Evolutionary conservation across 148 eudicot species (phyloP).

Genomic region (Vaccinium vitisidaea): DNA sequence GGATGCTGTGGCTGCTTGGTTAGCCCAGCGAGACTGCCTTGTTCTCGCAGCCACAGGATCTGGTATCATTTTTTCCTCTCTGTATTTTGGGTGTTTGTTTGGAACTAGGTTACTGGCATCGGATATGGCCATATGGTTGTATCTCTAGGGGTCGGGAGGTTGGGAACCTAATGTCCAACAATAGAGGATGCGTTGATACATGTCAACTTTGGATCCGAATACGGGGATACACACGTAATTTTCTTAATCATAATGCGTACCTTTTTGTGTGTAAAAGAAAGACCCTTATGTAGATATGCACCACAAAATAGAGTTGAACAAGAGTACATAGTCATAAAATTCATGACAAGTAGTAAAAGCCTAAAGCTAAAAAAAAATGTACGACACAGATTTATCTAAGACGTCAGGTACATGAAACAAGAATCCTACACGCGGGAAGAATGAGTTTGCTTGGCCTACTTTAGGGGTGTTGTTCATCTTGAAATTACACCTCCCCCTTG

Average conservation of each 20-base stretch:
- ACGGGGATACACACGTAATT: background rate
- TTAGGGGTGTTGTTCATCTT: background rate
- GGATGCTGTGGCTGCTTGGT: slow-evolving; percentile 80
- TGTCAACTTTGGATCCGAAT: background rate
- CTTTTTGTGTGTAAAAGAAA: background rate
- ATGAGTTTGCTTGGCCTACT: background rate
- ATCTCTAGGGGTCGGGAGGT: background rate
- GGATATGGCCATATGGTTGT: background rate
- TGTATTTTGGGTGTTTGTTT: slow-evolving; percentile 2
- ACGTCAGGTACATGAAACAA: background rate
- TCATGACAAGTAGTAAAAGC: background rate
- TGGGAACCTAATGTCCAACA: background rate
- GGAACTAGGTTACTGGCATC: background rate
- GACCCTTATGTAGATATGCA: background rate
- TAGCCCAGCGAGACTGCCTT: slow-evolving; percentile 70
- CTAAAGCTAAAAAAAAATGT: background rate
- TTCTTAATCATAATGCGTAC: background rate
- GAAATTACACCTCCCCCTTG: background rate
- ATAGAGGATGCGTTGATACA: background rate
- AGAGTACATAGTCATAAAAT: background rate
- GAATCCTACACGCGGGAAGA: background rate
- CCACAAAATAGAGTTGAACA: background rate
- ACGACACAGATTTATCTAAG: background rate
- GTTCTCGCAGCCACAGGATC: slow-evolving; percentile 98
- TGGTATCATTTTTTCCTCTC: slow-evolving; percentile 38